Percentiles rank a stretch among this genome's conserved stretches.
Conservation (phyloP, 345 rosid genomes). For the Triadica sebifera region DNA sequence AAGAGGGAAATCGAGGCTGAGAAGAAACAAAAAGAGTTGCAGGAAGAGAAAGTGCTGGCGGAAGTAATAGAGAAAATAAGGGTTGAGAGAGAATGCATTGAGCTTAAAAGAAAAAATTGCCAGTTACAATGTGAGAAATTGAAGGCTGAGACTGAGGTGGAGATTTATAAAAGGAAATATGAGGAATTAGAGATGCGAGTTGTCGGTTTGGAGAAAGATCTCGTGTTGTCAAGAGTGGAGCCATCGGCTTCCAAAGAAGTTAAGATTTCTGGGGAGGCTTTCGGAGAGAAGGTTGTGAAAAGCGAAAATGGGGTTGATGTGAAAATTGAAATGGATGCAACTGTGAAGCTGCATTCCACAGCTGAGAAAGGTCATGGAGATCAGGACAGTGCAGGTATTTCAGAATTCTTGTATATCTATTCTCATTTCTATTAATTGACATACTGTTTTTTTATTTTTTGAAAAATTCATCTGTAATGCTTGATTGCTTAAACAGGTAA, state of each 20-base stretch:
- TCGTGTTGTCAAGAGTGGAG: not conserved
- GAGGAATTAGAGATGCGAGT: slow-evolving; percentile 21
- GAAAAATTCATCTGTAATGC: not conserved
- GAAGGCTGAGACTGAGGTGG: slow-evolving; percentile 12
- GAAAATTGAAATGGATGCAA: not conserved
- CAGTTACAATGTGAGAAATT: slow-evolving; percentile 17
- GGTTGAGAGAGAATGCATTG: not conserved
- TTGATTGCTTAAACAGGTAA: not conserved
- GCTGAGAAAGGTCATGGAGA: not conserved
- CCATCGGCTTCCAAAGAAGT: not conserved
- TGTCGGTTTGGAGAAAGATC: slow-evolving; percentile 21
- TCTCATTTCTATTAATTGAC: not conserved
- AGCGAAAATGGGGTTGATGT: not conserved
- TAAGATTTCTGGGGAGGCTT: not conserved
- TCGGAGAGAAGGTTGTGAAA: not conserved
- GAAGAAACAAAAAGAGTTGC: not conserved
- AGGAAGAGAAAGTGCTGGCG: not conserved
- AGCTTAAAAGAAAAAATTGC: slow-evolving; percentile 7
- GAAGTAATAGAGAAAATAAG: slow-evolving; percentile 2
- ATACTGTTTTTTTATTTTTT: not conserved
- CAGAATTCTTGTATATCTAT: not conserved
- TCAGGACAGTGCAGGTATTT: not conserved
- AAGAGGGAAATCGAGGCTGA: slow-evolving; percentile 7
- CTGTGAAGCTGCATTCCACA: no score
- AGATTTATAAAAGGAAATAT: slow-evolving; percentile 16